phyloP scores from a whole-genome alignment of 1,284 basidiomycete species.

The Baeospora myosura region DNA sequence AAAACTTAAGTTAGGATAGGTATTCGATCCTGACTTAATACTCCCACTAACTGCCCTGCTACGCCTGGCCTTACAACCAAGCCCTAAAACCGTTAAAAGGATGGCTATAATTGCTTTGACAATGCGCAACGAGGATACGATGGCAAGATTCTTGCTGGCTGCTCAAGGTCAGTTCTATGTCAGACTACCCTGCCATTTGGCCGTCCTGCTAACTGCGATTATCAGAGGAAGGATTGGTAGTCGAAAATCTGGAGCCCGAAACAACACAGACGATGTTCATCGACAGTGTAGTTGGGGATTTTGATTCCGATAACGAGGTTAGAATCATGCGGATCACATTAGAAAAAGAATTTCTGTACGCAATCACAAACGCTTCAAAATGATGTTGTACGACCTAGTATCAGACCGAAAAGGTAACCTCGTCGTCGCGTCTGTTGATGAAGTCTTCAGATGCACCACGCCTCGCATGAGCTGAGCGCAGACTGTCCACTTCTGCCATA shows the following conservation, averaged over 20 bases:
- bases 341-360: too few species aligned
- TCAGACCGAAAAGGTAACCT: too few species aligned
- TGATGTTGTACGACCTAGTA: too few species aligned
- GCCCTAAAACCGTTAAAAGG: slow-evolving; percentile 12
- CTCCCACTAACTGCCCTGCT: slow-evolving; percentile 49
- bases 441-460: too few species aligned
- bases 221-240: slow-evolving; percentile 6
- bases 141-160: slow-evolving; percentile 30
- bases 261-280: slow-evolving; percentile 8
- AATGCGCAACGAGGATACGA: slow-evolving; percentile 38
- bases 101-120: slow-evolving; percentile 54
- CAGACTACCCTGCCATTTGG: background rate
- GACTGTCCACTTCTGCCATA: too few species aligned
- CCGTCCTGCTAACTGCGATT: slow-evolving; percentile 2
- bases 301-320: slow-evolving; percentile 12
- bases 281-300: slow-evolving; percentile 9
- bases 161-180: slow-evolving; percentile 24
- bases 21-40: slow-evolving; percentile 62
- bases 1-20: slow-evolving; percentile 34
- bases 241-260: slow-evolving; percentile 9
- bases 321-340: slow-evolving; percentile 13
- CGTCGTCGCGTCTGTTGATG: too few species aligned
- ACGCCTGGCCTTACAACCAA: slow-evolving; percentile 33
- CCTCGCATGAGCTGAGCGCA: too few species aligned
- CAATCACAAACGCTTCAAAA: too few species aligned